A percentile compares a stretch with the other conserved stretches of the same genome.
phyloP scores from a whole-genome alignment of 306 rosid genomes.

The Senna siamea region DNA sequence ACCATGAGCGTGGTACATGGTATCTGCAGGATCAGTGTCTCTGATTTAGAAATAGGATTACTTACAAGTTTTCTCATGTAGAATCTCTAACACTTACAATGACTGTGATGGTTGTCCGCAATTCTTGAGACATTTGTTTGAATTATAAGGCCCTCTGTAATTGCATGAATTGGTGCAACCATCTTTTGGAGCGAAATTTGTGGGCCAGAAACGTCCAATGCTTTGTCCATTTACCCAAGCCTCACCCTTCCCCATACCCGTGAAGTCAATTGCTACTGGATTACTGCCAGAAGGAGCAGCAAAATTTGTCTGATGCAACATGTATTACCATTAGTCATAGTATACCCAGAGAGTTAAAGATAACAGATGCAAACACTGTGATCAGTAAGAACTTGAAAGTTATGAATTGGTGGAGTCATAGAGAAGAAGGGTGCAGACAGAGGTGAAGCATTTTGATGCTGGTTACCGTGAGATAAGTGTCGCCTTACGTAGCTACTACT shows the following conservation, averaged over 20 bases:
- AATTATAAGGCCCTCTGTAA: conserved; percentile 62
- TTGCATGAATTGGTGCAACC: conserved; percentile 65
- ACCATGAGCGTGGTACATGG: conserved; percentile 87
- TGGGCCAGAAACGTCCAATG: conserved; percentile 95
- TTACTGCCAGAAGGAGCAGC: conserved; percentile 66
- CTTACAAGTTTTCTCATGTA: conserved; percentile 19
- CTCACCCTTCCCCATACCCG: conserved; percentile 93
- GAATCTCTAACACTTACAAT: conserved; percentile 56
- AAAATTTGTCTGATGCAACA: conserved; percentile 66
- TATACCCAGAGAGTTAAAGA: conserved; percentile 3
- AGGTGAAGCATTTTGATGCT: too few species aligned
- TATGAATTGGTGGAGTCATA: too few species aligned
- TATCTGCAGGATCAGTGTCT: conserved; percentile 53
- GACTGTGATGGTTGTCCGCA: conserved; percentile 90
- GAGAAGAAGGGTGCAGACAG: too few species aligned
- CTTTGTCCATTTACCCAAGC: conserved; percentile 99
- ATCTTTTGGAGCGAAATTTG: conserved; percentile 48
- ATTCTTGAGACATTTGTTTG: conserved; percentile 72
- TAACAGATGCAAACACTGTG: conserved; percentile 4
- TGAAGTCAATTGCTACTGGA: conserved; percentile 89
- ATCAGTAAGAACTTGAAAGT: background rate
- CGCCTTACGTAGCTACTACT: too few species aligned
- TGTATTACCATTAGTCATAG: conserved; percentile 32
- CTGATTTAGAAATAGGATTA: conserved; percentile 35
- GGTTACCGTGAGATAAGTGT: too few species aligned